phyloP scores from a whole-genome alignment of 2,329 filamentous ascomycete genomes.

The Clarireedia paspali region DNA sequence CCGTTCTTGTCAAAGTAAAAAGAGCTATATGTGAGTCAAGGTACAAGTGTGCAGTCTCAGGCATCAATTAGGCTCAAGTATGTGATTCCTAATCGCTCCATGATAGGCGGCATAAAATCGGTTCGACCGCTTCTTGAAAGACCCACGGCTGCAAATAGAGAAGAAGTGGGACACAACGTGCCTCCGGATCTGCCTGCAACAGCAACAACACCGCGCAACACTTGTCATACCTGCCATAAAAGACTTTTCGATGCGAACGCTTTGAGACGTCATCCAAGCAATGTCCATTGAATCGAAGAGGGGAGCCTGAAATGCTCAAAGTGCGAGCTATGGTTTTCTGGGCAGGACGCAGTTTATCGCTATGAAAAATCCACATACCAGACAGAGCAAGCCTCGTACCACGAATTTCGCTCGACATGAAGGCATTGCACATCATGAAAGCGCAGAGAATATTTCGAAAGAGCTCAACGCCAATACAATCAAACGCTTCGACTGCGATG shows the following conservation, averaged over 20 bases:
- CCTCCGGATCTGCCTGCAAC: neutral
- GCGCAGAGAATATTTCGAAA: too few relatives aligned
- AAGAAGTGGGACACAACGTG: too few relatives aligned
- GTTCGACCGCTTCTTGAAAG: neutral
- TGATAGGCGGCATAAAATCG: too few relatives aligned
- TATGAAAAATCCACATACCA: neutral
- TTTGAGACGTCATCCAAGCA: neutral
- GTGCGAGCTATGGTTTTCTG: neutral
- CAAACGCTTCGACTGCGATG: too few relatives aligned
- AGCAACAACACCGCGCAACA: neutral
- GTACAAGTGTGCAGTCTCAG: neutral
- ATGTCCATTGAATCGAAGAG: neutral
- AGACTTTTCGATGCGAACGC: neutral
- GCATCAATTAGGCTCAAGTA: neutral
- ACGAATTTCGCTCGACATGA: too few relatives aligned
- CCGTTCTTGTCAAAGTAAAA: neutral
- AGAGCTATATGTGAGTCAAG: neutral
- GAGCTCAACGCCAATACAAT: too few relatives aligned
- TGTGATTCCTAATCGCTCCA: constrained; percentile 1
- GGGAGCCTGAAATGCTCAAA: neutral
- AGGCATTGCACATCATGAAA: too few relatives aligned
- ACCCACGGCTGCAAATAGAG: too few relatives aligned
- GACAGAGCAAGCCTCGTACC: too few relatives aligned
- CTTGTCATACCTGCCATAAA: neutral
- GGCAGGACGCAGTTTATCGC: neutral